Evolutionary conservation across 1,284 basidiomycete genomes (phyloP), one percentile per base, ranked within the genome.

Genomic region (Inonotus hispidus): DNA sequence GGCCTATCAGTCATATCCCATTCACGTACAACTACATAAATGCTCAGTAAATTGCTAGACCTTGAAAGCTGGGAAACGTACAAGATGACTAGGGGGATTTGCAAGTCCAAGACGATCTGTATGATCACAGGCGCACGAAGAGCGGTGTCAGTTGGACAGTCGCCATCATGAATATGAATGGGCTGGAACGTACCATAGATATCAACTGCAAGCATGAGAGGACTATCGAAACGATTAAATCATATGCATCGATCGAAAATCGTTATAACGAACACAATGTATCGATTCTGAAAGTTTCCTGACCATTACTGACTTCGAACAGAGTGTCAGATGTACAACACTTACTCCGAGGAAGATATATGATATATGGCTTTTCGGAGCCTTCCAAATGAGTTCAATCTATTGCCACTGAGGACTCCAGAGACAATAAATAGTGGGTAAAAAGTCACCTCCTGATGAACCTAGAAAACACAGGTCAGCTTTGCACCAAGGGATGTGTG

Each of bases 341-440:
- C 63, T 53, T 41, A 64, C 63, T 29, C 45, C 43, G 38, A 64
- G 54, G 39, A 57, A 64, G 35, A 64, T 64, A 7, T 58, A 14
- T 4, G 63, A 61, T 49, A 61, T 64, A n/a, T 52, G 58, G 45
- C 56, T 61, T 19, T 25, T 23, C 21, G 54, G 55, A 27, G 63
- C 59, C 27, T 58, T 56, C 63, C 63, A 64, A 37, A 64, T 64
- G 27, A 64, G 55, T 27, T 64, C 59, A 41, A 64, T 29, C 63
- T 64, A 53, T 32, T 35, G 25, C 11, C 53, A 16, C 16, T 59
- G 43, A 35, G 10, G 32, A 7, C 52, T 14, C 23, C 25, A 32
- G 8, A 8, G 19, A 16, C 7, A 41, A 38, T 23, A 25, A 6
- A 38, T 3, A 29, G 19, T 2, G 35, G 13, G 13, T 29, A 14